These are phyloP conservation scores for Protomyces inundatus DNA, from an alignment of 1,139 yeast species.

Conservation along the genomic window DNA sequence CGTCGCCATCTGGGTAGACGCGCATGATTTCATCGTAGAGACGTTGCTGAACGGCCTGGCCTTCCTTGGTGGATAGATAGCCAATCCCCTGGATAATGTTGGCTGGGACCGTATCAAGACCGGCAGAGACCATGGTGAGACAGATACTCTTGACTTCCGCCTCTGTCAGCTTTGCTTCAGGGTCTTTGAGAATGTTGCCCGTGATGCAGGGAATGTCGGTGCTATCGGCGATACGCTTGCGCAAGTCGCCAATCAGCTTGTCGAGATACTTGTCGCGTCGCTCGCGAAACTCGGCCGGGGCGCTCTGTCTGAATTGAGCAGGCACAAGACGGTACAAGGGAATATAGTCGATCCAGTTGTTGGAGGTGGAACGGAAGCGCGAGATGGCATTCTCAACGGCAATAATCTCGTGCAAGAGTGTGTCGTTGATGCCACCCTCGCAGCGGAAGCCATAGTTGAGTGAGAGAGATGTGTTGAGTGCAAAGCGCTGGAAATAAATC, in stretches of 20 bases:
- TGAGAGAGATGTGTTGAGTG: constrained; percentile 51
- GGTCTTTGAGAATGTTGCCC: constrained; percentile 43
- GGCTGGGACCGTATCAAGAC: constrained; percentile 64
- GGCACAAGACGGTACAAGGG: constrained; percentile 46
- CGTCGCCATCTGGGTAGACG: constrained; percentile 40
- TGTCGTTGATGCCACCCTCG: constrained; percentile 42
- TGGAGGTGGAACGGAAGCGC: constrained; percentile 56
- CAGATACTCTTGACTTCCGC: constrained; percentile 57
- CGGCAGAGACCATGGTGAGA: constrained; percentile 69
- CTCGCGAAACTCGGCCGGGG: constrained; percentile 39
- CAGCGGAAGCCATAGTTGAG: constrained; percentile 58
- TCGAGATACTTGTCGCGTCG: constrained; percentile 54
- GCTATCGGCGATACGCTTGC: constrained; percentile 35
- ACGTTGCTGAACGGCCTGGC: constrained; percentile 43
- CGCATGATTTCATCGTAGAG: constrained; percentile 44
- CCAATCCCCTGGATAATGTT: constrained; percentile 50
- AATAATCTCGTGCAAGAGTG: constrained; percentile 53
- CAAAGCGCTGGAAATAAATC: constrained; percentile 31
- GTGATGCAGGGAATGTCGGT: constrained; percentile 44
- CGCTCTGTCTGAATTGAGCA: constrained; percentile 33
- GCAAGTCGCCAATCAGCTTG: constrained; percentile 39
- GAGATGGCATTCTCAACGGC: constrained; percentile 62
- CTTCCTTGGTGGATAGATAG: constrained; percentile 56
- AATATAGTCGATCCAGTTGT: constrained; percentile 58
- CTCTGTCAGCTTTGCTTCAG: constrained; percentile 34